Evolutionary conservation across 164 flowering plant species (phyloP).

Genomic region (Platanus orientalis): DNA sequence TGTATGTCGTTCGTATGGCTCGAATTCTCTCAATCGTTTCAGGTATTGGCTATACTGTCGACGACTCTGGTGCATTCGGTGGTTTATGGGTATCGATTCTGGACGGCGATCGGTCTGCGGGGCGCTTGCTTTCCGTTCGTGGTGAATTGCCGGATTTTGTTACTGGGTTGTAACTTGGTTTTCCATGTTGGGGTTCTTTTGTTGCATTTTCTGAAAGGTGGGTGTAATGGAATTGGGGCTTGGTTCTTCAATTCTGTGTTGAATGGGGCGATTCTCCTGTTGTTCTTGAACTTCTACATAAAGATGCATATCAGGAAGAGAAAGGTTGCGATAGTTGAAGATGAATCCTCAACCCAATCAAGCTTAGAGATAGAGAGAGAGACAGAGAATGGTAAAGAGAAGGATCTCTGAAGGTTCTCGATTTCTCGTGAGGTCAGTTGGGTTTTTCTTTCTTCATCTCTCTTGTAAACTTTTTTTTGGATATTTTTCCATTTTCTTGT

Average conservation of each 20-base stretch:
- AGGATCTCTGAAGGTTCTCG: no score
- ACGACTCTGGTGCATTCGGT: slow-evolving; percentile 47
- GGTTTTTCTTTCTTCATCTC: no score
- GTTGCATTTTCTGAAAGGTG: slow-evolving; percentile 70
- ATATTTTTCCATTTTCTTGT: no score
- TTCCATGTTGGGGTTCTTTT: slow-evolving; percentile 66
- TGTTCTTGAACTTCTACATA: slow-evolving; percentile 41
- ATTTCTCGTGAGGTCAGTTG: no score
- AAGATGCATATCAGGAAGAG: slow-evolving; percentile 27
- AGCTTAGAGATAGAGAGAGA: no score
- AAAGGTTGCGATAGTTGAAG: not conserved
- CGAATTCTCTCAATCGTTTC: slow-evolving; percentile 88
- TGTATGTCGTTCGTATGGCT: slow-evolving; percentile 76
- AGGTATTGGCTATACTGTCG: slow-evolving; percentile 59
- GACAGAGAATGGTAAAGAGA: no score
- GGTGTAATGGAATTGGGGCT: slow-evolving; percentile 83
- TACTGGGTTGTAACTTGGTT: slow-evolving; percentile 51
- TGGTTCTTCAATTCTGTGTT: slow-evolving; percentile 63
- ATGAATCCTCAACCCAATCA: not conserved
- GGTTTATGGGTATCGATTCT: slow-evolving; percentile 72
- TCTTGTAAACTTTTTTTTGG: no score
- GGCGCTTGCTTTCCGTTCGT: slow-evolving; percentile 57
- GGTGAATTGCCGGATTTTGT: slow-evolving; percentile 49
- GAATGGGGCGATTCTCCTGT: slow-evolving; percentile 35
- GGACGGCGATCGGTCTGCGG: slow-evolving; percentile 61